These are phyloP conservation scores for Pelargonium fulgidum DNA, from an alignment of 441 rosid species.

Conservation along the genomic window DNA sequence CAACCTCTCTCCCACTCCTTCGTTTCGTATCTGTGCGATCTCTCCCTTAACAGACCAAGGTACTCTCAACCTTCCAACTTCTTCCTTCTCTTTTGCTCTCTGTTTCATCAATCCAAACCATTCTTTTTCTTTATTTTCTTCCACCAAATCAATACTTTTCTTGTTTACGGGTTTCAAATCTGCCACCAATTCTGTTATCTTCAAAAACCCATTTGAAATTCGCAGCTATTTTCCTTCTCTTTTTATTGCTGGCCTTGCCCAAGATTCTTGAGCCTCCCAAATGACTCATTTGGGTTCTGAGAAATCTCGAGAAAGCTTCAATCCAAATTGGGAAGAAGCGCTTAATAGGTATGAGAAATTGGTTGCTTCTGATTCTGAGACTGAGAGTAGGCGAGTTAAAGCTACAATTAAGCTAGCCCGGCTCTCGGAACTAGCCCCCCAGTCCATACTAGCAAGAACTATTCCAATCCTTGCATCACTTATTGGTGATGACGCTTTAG, in stretches of 20 bases:
- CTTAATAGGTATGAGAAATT: conserved; percentile 28
- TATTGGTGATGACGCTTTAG: conserved; percentile 22
- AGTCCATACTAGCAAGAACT: conserved; percentile 19
- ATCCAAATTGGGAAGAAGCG: conserved; percentile 39
- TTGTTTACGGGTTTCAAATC: too few relatives aligned
- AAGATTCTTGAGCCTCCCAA: background rate
- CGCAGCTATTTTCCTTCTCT: background rate
- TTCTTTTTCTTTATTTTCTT: too few relatives aligned
- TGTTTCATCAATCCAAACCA: too few relatives aligned
- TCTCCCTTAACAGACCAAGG: too few relatives aligned
- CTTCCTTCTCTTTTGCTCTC: too few relatives aligned
- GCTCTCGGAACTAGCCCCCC: conserved; percentile 29
- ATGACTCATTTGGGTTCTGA: conserved; percentile 21
- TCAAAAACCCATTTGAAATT: background rate
- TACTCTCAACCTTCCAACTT: too few relatives aligned
- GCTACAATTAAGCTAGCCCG: conserved; percentile 34
- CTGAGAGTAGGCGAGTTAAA: conserved; percentile 28
- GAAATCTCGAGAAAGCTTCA: conserved; percentile 7
- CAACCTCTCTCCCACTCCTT: too few relatives aligned
- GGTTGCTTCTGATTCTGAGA: conserved; percentile 29
- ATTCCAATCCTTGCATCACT: conserved; percentile 41
- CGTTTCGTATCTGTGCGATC: too few relatives aligned
- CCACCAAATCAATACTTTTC: too few relatives aligned
- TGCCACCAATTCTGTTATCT: background rate
- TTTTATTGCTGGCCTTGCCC: background rate